Conservation (phyloP, 2,329 filamentous ascomycete genomes). For the Cytospora mali region DNA sequence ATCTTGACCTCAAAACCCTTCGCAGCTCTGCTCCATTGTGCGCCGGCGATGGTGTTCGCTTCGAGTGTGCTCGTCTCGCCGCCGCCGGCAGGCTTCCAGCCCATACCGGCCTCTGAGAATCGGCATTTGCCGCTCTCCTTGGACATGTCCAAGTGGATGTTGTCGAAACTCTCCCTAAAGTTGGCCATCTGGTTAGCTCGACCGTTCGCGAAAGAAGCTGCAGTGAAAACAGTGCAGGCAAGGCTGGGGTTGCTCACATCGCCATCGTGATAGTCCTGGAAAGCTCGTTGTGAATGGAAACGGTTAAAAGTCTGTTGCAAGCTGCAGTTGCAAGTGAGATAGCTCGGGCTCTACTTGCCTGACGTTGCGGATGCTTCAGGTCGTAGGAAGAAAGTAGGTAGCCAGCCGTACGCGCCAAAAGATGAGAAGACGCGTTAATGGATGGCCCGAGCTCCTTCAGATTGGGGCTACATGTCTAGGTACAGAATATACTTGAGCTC, state of each 20-base stretch:
- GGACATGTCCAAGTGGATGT: constrained; percentile 94
- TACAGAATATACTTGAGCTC: neutral
- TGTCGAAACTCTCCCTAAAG: constrained; percentile 86
- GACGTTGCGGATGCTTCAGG: constrained; percentile 8
- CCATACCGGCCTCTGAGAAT: constrained; percentile 90
- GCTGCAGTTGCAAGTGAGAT: constrained; percentile 14
- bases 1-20: constrained; percentile 95
- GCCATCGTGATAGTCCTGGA: constrained; percentile 15
- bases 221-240: neutral
- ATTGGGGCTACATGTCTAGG: neutral
- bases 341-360: constrained; percentile 20
- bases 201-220: neutral
- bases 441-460: constrained; percentile 5
- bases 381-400: too few species aligned
- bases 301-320: constrained; percentile 2
- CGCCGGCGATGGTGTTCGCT: constrained; percentile 77
- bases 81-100: constrained; percentile 88
- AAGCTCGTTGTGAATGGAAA: constrained; percentile 7
- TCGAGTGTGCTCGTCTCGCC: constrained; percentile 95
- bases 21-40: constrained; percentile 93
- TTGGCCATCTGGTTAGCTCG: constrained; percentile 13
- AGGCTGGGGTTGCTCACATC: neutral
- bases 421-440: constrained; percentile 21
- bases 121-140: constrained; percentile 91
- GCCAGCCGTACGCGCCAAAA: neutral